A percentile compares a stretch with the other conserved stretches of the same genome.
These are phyloP conservation scores for Coprinopsis sp. DNA, from an alignment of 768 basidiomycete genomes.

Conservation along the genomic window DNA sequence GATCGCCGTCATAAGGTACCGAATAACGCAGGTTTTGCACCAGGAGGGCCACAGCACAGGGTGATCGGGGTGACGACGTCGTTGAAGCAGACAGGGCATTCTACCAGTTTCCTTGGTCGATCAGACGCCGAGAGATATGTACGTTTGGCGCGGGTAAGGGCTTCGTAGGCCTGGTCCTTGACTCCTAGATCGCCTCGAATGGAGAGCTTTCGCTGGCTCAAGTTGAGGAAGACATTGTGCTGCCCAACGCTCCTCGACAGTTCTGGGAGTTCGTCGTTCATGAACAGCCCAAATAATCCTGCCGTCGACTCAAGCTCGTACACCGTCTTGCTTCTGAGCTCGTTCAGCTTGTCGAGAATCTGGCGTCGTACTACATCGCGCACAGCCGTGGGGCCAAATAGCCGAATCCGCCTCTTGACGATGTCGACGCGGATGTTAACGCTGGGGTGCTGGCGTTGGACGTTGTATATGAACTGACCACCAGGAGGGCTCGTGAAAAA, in stretches of 20 bases:
- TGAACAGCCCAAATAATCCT: conserved; percentile 41
- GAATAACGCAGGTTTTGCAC: conserved; percentile 58
- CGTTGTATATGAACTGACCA: conserved; percentile 43
- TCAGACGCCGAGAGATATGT: conserved; percentile 15
- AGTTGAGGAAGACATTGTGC: conserved; percentile 54
- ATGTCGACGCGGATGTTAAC: conserved; percentile 42
- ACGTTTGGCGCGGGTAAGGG: conserved; percentile 30
- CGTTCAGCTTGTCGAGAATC: conserved; percentile 43
- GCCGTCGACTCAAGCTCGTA: conserved; percentile 42
- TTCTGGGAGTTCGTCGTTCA: conserved; percentile 38
- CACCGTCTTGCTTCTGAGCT: conserved; percentile 40
- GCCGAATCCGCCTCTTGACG: conserved; percentile 39
- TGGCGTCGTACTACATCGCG: conserved; percentile 38
- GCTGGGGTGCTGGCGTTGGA: conserved; percentile 35
- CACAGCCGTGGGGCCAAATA: conserved; percentile 46
- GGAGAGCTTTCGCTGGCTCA: conserved; percentile 35
- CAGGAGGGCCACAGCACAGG: conserved; percentile 59
- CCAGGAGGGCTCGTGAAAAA: conserved; percentile 46
- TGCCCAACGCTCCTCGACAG: conserved; percentile 48
- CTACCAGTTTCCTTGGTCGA: conserved; percentile 1
- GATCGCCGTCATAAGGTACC: conserved; percentile 54
- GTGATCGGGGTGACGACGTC: conserved; percentile 46
- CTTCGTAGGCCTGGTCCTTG: conserved; percentile 39
- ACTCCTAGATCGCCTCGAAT: conserved; percentile 53
- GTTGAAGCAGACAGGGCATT: conserved; percentile 70